Evolutionary conservation across 1,284 basidiomycete genomes (phyloP).

Genomic region (Malassezia yamatoensis): DNA sequence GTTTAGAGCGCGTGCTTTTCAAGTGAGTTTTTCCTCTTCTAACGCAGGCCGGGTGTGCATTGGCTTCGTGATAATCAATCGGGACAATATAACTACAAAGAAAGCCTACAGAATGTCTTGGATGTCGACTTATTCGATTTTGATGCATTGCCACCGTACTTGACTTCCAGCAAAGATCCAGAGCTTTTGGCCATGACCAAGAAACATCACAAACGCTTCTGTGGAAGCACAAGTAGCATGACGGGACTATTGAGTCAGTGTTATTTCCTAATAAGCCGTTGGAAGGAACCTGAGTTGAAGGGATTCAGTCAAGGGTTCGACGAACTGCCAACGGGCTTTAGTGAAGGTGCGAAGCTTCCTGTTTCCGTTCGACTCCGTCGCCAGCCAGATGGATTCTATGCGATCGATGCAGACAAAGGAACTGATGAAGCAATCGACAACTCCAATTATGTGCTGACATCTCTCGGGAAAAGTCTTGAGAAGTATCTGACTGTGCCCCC

Average conservation of each 20-base stretch:
- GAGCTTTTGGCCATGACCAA: conserved; percentile 62
- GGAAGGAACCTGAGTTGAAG: conserved; percentile 37
- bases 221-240: conserved; percentile 85
- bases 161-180: conserved; percentile 69
- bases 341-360: conserved; percentile 70
- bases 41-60: conserved; percentile 71
- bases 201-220: conserved; percentile 58
- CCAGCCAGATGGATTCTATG: conserved; percentile 56
- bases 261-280: conserved; percentile 57
- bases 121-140: conserved; percentile 82
- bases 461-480: conserved; percentile 74
- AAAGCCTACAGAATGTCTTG: conserved; percentile 63
- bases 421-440: conserved; percentile 30
- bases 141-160: conserved; percentile 64
- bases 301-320: conserved; percentile 52
- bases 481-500: conserved; percentile 68
- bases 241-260: conserved; percentile 74
- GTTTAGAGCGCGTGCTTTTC: conserved; percentile 57
- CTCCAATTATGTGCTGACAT: conserved; percentile 37
- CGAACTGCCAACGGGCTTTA: conserved; percentile 60
- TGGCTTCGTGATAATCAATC: conserved; percentile 79
- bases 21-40: conserved; percentile 15
- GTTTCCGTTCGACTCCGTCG: conserved; percentile 60
- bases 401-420: conserved; percentile 64
- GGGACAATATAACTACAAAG: conserved; percentile 73